Base-by-base conservation (phyloP, 2,329 filamentous ascomycete species). In the Orbilia oligospora region DNA sequence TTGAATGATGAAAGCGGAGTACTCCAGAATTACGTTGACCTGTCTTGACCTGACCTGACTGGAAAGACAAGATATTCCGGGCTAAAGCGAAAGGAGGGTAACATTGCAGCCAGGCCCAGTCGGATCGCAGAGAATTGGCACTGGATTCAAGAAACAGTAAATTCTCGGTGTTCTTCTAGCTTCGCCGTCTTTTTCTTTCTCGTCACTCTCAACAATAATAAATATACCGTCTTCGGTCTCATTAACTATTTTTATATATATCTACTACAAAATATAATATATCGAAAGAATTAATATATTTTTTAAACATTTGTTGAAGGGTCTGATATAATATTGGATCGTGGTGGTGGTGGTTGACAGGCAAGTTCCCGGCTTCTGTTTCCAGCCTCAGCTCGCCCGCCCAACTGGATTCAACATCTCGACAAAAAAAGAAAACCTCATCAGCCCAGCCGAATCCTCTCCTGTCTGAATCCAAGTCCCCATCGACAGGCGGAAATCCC, bases 401-500 rank as follows among this genome's bases (percentile, higher is more conserved):
- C 30, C 24, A 33, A 33, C 20, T 24, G 24, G 10, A 30, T 3
- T 51, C 12, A 51, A 51, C 48, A 24, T 51, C 18, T 14, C 48
- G 22, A 51, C n/a, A 14, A 24, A 51, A 51, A 24, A 51, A 51
- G 16, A 51, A 51, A 51, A 24, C 12, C 18, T 24, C 46, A 30
- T 49, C 46, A 46, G 41, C 16, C n/a, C n/a, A n/a, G n/a, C n/a
- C n/a, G n/a, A n/a, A n/a, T n/a, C n/a, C 16, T 36, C 51, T 69
- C 66, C 66, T 69, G 66, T 38, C 27, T 27, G 22, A 27, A 61
- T 30, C 27, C 27, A 70, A 63, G 41, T 56, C 65, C 58, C 72
- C 72, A 76, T 71, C 72, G 72, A 76, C 72, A 27, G 58, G 66
- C 72, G 72, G 72, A 76, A 76, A 70, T 51, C 44, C 44, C 56